Conservation (phyloP, 495 filamentous ascomycete genomes). For the Penicillium macrosclerotiorum region DNA sequence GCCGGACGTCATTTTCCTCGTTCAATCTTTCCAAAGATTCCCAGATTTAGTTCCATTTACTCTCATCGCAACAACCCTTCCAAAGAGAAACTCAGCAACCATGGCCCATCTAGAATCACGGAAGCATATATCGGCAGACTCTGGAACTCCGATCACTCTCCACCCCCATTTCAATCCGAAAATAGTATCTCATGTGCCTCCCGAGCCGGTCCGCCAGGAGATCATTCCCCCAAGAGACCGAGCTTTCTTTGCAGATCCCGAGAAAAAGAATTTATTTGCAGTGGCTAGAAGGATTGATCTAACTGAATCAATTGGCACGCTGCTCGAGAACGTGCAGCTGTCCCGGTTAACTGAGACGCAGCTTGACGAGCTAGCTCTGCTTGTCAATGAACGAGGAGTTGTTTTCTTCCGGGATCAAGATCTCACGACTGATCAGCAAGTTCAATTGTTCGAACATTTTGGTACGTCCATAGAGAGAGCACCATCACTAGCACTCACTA, state of each 20-base stretch:
- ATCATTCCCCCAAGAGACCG: conserved; percentile 46
- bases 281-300: conserved; percentile 44
- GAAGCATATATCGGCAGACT: conserved; percentile 22
- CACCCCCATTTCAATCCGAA: conserved; percentile 36
- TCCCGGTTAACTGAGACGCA: conserved; percentile 33
- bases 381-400: conserved; percentile 42
- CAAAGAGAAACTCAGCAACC: too few species aligned
- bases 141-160: conserved; percentile 12
- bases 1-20: too few species aligned
- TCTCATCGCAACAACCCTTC: too few species aligned
- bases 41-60: too few species aligned
- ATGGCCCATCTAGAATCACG: conserved; percentile 15
- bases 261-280: conserved; percentile 48
- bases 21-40: too few species aligned
- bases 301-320: conserved; percentile 52
- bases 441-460: conserved; percentile 52
- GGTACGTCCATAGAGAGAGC: too few species aligned
- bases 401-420: conserved; percentile 48
- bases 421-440: conserved; percentile 50
- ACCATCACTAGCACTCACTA: too few species aligned
- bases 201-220: conserved; percentile 41
- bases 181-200: conserved; percentile 44
- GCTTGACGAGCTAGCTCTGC: conserved; percentile 44
- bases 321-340: conserved; percentile 44
- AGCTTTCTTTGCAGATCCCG: conserved; percentile 49